Conservation (phyloP, 805 yeast species). For the Ogataea methylovora region DNA sequence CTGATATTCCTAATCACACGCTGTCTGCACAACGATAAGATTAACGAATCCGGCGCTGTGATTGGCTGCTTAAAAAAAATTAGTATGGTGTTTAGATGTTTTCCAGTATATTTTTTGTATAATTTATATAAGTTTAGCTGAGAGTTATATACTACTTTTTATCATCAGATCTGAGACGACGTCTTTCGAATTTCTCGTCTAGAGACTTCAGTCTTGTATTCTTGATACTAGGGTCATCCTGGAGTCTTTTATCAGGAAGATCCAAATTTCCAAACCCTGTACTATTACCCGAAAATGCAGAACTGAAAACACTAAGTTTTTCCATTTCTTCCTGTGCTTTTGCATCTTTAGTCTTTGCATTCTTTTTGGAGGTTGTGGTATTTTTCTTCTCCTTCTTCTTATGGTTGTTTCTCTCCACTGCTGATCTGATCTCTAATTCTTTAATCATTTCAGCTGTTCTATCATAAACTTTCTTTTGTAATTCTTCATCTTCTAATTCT, state of each 20-base stretch:
- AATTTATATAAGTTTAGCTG: no score
- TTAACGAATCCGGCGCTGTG: no score
- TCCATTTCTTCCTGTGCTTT: background rate
- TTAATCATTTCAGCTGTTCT: conserved; percentile 52
- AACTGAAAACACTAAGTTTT: background rate
- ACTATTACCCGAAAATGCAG: background rate
- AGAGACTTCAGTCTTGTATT: conserved; percentile 1
- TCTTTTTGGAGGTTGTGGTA: background rate
- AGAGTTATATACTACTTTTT: no score
- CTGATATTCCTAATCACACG: no score
- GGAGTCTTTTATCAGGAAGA: background rate
- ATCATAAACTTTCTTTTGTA: conserved; percentile 55
- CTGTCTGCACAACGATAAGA: no score
- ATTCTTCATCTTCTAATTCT: conserved; percentile 53
- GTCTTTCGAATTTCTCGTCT: background rate
- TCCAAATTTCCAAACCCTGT: background rate
- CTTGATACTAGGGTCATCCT: background rate
- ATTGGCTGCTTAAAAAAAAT: no score
- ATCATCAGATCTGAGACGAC: background rate
- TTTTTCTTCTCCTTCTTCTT: conserved; percentile 4
- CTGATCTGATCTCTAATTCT: conserved; percentile 62
- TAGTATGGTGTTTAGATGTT: no score
- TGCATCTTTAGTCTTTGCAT: background rate
- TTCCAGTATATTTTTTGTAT: no score
- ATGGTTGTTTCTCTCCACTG: conserved; percentile 48